phyloP scores from a whole-genome alignment of 441 rosid genomes.

The Adansonia grandidieri region DNA sequence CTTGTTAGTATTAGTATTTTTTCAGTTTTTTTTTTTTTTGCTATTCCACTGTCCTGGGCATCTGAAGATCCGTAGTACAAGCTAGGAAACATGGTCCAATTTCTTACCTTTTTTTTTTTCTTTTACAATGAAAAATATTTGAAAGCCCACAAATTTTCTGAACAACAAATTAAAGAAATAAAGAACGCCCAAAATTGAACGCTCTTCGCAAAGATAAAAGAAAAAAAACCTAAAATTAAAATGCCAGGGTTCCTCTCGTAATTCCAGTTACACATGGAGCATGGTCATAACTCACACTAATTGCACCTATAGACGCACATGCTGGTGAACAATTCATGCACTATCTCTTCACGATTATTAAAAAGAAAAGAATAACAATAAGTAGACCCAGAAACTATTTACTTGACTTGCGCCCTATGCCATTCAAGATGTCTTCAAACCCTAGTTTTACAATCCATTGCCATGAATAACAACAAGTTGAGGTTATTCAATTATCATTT shows the following conservation, averaged over 20 bases:
- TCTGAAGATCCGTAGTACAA: too few species aligned
- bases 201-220: too few species aligned
- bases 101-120: neutral
- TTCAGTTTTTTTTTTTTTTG: neutral
- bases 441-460: neutral
- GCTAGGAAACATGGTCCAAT: neutral
- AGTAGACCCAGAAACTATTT: neutral
- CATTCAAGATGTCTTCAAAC: neutral
- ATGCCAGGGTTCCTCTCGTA: too few species aligned
- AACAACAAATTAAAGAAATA: neutral
- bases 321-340: neutral
- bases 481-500: neutral
- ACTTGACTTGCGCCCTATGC: slow-evolving; percentile 15
- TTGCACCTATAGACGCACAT: neutral
- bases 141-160: neutral
- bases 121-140: neutral
- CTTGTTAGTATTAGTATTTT: too few species aligned
- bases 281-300: neutral
- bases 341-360: neutral
- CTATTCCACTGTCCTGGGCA: neutral
- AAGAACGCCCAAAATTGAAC: neutral
- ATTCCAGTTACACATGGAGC: neutral
- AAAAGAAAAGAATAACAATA: neutral
- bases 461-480: neutral
- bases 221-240: too few species aligned